Conservation (phyloP, 768 basidiomycete genomes). For the Mycena pura region DNA sequence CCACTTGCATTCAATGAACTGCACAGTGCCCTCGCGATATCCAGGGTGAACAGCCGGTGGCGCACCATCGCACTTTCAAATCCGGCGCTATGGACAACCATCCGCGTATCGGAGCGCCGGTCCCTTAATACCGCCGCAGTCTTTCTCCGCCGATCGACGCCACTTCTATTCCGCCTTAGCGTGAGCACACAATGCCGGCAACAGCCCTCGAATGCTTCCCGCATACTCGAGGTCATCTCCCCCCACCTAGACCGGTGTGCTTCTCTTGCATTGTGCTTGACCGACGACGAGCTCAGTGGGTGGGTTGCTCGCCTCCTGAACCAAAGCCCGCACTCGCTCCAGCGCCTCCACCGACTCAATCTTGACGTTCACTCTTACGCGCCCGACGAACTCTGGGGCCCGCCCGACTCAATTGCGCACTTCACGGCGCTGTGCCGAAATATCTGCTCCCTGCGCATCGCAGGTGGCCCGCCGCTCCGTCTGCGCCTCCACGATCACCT, state of each 20-base stretch:
- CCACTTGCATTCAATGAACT: not conserved
- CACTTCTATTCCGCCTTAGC: not conserved
- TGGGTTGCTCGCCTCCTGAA: not conserved
- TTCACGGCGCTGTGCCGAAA: not conserved
- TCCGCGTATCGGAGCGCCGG: not conserved
- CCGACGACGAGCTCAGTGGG: not conserved
- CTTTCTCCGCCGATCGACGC: not conserved
- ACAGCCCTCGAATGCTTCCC: not conserved
- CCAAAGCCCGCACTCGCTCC: too few relatives aligned
- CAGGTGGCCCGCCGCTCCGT: not conserved
- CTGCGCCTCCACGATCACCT: not conserved
- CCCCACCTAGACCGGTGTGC: constrained; percentile 1
- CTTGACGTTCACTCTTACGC: not conserved
- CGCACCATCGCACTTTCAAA: not conserved
- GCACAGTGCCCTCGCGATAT: not conserved
- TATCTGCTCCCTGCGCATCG: not conserved
- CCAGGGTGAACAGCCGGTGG: not conserved
- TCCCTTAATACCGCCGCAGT: not conserved
- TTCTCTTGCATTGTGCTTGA: not conserved
- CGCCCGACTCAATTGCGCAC: not conserved
- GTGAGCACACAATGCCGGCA: not conserved
- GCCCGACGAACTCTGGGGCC: constrained; percentile 8
- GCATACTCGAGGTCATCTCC: not conserved
- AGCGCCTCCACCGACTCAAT: not conserved
- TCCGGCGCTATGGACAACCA: constrained; percentile 2